Conservation (phyloP, 805 yeast species). For the Starmerella kuoi region DNA sequence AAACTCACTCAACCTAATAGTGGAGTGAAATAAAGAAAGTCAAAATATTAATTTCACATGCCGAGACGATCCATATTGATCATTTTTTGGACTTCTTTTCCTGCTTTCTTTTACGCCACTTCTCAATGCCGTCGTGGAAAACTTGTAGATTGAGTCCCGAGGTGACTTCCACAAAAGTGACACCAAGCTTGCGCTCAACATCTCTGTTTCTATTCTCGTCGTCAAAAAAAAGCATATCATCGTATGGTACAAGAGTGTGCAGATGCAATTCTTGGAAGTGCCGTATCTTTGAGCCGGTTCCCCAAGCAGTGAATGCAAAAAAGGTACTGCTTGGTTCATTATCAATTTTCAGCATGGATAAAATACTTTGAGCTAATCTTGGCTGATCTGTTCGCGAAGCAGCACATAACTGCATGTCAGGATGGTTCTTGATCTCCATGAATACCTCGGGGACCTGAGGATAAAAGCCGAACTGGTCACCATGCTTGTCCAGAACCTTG, state of each 20-base stretch:
- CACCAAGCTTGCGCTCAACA: conserved; percentile 52
- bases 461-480: conserved; percentile 46
- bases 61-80: no score
- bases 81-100: no score
- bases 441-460: conserved; percentile 58
- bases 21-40: no score
- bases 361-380: conserved; percentile 52
- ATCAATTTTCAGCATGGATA: conserved; percentile 42
- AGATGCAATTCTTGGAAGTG: conserved; percentile 44
- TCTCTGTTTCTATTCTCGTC: conserved; percentile 72
- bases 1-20: no score
- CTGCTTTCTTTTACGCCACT: conserved; percentile 22
- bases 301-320: conserved; percentile 36
- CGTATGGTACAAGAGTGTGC: conserved; percentile 35
- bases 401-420: conserved; percentile 42
- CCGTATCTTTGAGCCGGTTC: conserved; percentile 38
- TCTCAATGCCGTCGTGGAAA: conserved; percentile 18
- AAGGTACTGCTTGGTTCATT: conserved; percentile 40
- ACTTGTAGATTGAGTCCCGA: conserved; percentile 32
- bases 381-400: conserved; percentile 79
- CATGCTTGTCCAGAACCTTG: conserved; percentile 41
- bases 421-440: conserved; percentile 36
- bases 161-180: conserved; percentile 51
- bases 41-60: no score
- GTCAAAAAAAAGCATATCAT: conserved; percentile 56